phyloP scores from a whole-genome alignment of 2,329 filamentous ascomycete species.

The Neurospora sp. region DNA sequence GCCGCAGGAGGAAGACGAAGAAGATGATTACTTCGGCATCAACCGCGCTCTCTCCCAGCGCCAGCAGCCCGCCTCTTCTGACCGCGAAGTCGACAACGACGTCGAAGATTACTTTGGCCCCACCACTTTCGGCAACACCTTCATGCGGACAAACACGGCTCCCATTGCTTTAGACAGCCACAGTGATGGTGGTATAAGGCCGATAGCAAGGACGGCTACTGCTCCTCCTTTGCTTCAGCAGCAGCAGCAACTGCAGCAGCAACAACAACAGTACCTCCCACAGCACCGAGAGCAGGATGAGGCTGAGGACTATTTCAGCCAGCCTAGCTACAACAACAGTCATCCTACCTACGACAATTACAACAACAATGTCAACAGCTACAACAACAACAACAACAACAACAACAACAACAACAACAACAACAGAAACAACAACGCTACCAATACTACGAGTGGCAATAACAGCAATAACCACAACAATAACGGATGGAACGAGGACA shows the following conservation, averaged over 20 bases:
- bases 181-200: neutral
- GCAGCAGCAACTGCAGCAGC: conserved; percentile 1
- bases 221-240: neutral
- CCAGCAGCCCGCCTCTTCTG: neutral
- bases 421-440: neutral
- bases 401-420: neutral
- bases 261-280: conserved; percentile 1
- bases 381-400: neutral
- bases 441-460: neutral
- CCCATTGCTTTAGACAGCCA: neutral
- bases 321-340: neutral
- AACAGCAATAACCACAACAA: neutral
- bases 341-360: neutral
- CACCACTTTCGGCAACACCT: neutral
- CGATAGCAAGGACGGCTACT: neutral
- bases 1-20: neutral
- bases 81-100: neutral
- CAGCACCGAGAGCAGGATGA: conserved; percentile 1
- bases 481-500: conserved; percentile 17
- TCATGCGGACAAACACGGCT: neutral
- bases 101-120: neutral
- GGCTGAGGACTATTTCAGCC: conserved; percentile 6
- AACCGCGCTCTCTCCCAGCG: neutral
- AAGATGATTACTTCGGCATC: neutral
- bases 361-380: neutral